These are phyloP conservation scores for Blyttiomyces sp. DNA, from an alignment of 371 early-diverging fungal species.

Conservation along the genomic window DNA sequence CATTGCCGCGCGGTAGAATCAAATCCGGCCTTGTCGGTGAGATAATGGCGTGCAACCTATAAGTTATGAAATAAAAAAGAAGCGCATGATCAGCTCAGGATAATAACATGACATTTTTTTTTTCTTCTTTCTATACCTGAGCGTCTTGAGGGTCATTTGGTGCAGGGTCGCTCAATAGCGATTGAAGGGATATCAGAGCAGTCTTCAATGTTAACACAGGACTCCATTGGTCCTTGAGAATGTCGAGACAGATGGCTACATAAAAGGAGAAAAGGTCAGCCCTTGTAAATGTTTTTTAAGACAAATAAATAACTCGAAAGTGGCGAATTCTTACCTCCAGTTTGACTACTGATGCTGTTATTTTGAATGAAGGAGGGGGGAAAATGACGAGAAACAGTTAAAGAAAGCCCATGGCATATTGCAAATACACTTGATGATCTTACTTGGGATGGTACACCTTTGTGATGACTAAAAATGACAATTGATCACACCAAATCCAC, in stretches of 20 bases:
- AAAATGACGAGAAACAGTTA: too few species aligned
- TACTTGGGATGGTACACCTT: conserved; percentile 44
- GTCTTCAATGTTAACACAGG: conserved; percentile 49
- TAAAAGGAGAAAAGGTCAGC: background rate
- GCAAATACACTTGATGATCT: too few species aligned
- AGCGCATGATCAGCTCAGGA: background rate
- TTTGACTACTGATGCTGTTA: conserved; percentile 36
- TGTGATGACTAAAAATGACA: conserved; percentile 24
- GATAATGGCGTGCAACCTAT: conserved; percentile 41
- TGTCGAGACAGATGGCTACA: conserved; percentile 47
- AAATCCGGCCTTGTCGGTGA: conserved; percentile 31
- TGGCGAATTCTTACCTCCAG: conserved; percentile 31
- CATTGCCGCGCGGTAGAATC: conserved; percentile 41
- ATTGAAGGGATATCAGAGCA: conserved; percentile 46
- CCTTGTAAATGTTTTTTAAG: background rate
- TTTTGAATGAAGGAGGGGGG: too few species aligned
- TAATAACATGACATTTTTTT: background rate
- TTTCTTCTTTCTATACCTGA: conserved; percentile 12
- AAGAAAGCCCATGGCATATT: too few species aligned
- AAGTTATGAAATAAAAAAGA: background rate
- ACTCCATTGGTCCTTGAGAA: conserved; percentile 48
- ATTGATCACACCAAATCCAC: background rate
- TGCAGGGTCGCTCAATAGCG: conserved; percentile 44
- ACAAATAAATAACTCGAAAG: background rate
- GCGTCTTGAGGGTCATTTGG: conserved; percentile 50